These are phyloP conservation scores for Tulasnella sp. DNA, from an alignment of 768 basidiomycete genomes.

Conservation along the genomic window DNA sequence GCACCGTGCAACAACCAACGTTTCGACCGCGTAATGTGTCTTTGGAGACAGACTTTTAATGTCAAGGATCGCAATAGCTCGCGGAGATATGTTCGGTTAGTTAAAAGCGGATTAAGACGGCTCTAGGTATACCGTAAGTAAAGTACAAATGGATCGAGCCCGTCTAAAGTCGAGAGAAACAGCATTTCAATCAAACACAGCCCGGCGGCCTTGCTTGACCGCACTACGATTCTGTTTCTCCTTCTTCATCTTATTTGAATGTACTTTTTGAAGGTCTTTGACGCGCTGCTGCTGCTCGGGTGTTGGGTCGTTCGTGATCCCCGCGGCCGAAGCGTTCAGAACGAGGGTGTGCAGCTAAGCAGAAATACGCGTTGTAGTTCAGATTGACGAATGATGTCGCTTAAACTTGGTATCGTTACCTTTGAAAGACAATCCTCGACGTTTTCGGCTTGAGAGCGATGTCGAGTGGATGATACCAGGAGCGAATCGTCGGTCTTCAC, in stretches of 20 bases:
- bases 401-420: constrained; percentile 31
- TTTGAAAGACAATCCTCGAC: constrained; percentile 60
- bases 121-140: no score
- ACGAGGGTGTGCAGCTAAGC: constrained; percentile 45
- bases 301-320: constrained; percentile 35
- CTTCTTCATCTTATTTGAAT: constrained; percentile 35
- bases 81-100: no score
- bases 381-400: background rate
- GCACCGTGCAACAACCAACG: no score
- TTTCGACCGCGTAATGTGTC: no score
- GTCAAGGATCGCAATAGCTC: no score
- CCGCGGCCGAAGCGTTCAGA: constrained; percentile 33
- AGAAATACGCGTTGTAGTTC: background rate
- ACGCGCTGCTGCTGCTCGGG: constrained; percentile 47
- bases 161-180: no score
- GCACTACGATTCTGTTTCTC: constrained; percentile 45
- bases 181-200: background rate
- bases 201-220: constrained; percentile 30
- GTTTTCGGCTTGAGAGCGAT: constrained; percentile 71
- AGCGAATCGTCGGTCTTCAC: constrained; percentile 57
- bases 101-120: no score
- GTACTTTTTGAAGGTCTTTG: constrained; percentile 32
- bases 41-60: no score
- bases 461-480: constrained; percentile 52
- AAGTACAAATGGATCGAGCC: no score